These are phyloP conservation scores for Paspalum vaginatum DNA, from an alignment of 176 grass and related monocot genomes.

Conservation along the genomic window DNA sequence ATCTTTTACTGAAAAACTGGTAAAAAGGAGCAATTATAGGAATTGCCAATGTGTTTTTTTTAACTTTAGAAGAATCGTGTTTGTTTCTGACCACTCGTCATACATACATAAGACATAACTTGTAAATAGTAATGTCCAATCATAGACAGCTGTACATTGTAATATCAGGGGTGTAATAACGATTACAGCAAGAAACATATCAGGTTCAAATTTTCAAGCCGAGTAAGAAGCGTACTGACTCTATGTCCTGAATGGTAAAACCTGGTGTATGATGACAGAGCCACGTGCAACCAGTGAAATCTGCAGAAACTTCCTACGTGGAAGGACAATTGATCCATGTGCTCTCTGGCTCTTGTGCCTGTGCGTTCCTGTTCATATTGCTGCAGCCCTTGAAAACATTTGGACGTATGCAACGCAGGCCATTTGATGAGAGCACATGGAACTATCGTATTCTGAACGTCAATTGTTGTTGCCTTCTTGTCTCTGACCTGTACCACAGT, in stretches of 20 bases:
- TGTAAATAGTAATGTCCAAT: neutral
- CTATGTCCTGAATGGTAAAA: neutral
- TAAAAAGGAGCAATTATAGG: neutral
- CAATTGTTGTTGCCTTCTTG: conserved; percentile 27
- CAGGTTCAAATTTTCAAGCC: conserved; percentile 23
- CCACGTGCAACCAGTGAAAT: conserved; percentile 42
- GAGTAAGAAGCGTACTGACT: neutral
- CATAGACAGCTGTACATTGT: conserved; percentile 15
- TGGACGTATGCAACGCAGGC: conserved; percentile 35
- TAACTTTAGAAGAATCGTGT: neutral
- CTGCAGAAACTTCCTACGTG: conserved; percentile 36
- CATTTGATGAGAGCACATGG: conserved; percentile 23
- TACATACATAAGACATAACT: neutral
- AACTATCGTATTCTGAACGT: conserved; percentile 45
- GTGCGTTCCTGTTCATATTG: conserved; percentile 33
- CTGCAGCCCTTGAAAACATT: conserved; percentile 21
- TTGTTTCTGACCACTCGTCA: conserved; percentile 3
- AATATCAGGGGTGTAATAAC: neutral
- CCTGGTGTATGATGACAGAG: conserved; percentile 11
- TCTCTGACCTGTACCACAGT: conserved; percentile 19
- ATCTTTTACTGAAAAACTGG: neutral
- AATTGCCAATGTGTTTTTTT: conserved; percentile 14
- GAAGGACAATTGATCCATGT: conserved; percentile 42
- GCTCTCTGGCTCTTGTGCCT: conserved; percentile 29
- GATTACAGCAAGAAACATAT: conserved; percentile 19